These are phyloP conservation scores for Pseudogymnoascus sp. DNA, from an alignment of 2,329 filamentous ascomycete species.

Conservation along the genomic window DNA sequence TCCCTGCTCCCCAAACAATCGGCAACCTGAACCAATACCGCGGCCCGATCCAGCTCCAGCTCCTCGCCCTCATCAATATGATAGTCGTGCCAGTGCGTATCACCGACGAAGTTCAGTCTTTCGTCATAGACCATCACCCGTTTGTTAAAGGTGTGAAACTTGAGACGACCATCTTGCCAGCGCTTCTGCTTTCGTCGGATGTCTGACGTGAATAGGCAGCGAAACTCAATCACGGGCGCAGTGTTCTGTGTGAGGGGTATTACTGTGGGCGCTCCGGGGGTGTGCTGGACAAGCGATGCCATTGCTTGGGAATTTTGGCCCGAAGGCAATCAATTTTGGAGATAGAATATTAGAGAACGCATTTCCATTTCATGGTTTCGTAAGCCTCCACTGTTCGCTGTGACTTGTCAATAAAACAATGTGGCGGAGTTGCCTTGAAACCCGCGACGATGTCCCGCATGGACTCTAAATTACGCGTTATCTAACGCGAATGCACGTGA, in stretches of 20 bases:
- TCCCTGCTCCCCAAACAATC: conserved; percentile 65
- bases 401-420: background rate
- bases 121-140: conserved; percentile 86
- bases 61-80: conserved; percentile 76
- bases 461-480: conserved; percentile 3
- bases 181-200: conserved; percentile 78
- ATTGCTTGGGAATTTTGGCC: background rate
- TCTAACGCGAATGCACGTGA: conserved; percentile 5
- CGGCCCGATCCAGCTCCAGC: conserved; percentile 65
- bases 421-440: background rate
- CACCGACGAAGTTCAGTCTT: conserved; percentile 70
- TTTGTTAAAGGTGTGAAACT: conserved; percentile 85
- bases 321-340: background rate
- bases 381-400: background rate
- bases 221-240: conserved; percentile 73
- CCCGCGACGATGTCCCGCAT: background rate
- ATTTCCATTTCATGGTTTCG: background rate
- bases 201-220: conserved; percentile 82
- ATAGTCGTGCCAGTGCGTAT: conserved; percentile 68
- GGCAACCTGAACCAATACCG: conserved; percentile 69
- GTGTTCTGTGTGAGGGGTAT: conserved; percentile 34
- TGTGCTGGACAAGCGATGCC: background rate
- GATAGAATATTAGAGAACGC: background rate
- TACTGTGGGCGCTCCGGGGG: background rate
- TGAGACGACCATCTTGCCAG: conserved; percentile 87